Percentiles rank a stretch among this genome's conserved stretches.
Conservation (phyloP, 495 filamentous ascomycete species). For the Annulohypoxylon nitens region DNA sequence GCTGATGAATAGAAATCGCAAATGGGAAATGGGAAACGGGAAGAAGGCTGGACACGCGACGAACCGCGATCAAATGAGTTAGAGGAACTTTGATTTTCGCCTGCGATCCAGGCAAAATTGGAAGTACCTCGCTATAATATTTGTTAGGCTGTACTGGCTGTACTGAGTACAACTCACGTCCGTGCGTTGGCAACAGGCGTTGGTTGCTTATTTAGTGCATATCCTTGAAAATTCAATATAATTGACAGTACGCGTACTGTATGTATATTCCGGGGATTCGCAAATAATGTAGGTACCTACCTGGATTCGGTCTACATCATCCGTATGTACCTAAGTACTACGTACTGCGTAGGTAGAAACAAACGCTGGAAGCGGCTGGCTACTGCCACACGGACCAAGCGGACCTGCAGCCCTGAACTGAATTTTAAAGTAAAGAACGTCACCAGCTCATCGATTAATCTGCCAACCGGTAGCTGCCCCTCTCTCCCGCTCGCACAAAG, state of each 20-base stretch:
- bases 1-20: conserved; percentile 36
- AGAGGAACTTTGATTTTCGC: conserved; percentile 40
- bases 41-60: conserved; percentile 48
- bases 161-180: background rate
- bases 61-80: conserved; percentile 46
- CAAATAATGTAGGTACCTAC: background rate
- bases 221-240: background rate
- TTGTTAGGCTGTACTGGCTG: background rate
- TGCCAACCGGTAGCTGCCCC: conserved; percentile 31
- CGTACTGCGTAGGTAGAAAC: background rate
- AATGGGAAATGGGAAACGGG: conserved; percentile 11
- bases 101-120: conserved; percentile 16
- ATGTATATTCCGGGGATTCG: conserved; percentile 4
- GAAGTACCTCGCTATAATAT: conserved; percentile 37
- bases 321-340: background rate
- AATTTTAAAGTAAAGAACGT: conserved; percentile 41
- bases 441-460: conserved; percentile 36
- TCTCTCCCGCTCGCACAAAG: conserved; percentile 47
- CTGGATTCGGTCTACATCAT: conserved; percentile 1
- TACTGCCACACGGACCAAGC: conserved; percentile 21
- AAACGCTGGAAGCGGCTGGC: background rate
- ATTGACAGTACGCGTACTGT: background rate
- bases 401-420: conserved; percentile 40
- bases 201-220: background rate
- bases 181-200: conserved; percentile 26